Conservation (phyloP, 1,284 basidiomycete species). For the Trametes polyzona region DNA sequence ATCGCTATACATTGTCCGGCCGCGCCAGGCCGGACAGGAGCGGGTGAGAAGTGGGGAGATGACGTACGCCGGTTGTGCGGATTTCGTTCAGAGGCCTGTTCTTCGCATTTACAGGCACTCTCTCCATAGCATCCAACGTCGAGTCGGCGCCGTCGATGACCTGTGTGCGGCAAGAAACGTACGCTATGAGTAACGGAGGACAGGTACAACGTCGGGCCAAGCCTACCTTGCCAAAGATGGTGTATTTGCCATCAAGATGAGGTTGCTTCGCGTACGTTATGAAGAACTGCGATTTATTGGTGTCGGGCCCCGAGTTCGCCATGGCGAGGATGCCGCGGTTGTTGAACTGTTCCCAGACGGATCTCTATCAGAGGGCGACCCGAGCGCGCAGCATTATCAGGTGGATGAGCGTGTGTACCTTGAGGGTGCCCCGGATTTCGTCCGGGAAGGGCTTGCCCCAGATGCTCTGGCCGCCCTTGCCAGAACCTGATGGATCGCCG, state of each 20-base stretch:
- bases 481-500: slow-evolving; percentile 82
- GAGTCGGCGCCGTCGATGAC: slow-evolving; percentile 95
- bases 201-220: background rate
- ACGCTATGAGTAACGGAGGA: background rate
- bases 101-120: slow-evolving; percentile 88
- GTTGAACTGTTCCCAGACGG: slow-evolving; percentile 76
- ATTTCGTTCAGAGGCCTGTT: slow-evolving; percentile 88
- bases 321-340: slow-evolving; percentile 93
- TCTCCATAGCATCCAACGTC: slow-evolving; percentile 89
- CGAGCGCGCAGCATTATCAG: background rate
- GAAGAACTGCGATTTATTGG: slow-evolving; percentile 96
- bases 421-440: slow-evolving; percentile 89
- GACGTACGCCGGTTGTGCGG: slow-evolving; percentile 73
- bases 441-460: slow-evolving; percentile 90
- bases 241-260: slow-evolving; percentile 93
- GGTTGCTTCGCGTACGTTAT: slow-evolving; percentile 91
- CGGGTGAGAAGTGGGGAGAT: background rate
- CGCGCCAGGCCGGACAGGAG: background rate
- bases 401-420: slow-evolving; percentile 52
- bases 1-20: background rate
- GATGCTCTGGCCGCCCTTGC: slow-evolving; percentile 84
- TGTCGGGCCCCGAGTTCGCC: slow-evolving; percentile 93
- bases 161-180: slow-evolving; percentile 16
- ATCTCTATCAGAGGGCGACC: slow-evolving; percentile 7
- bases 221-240: slow-evolving; percentile 79